Percentiles rank a stretch among this genome's conserved stretches.
Evolutionary conservation across 2,329 filamentous ascomycete genomes (phyloP).

Genomic region (Elsinoe perseae): DNA sequence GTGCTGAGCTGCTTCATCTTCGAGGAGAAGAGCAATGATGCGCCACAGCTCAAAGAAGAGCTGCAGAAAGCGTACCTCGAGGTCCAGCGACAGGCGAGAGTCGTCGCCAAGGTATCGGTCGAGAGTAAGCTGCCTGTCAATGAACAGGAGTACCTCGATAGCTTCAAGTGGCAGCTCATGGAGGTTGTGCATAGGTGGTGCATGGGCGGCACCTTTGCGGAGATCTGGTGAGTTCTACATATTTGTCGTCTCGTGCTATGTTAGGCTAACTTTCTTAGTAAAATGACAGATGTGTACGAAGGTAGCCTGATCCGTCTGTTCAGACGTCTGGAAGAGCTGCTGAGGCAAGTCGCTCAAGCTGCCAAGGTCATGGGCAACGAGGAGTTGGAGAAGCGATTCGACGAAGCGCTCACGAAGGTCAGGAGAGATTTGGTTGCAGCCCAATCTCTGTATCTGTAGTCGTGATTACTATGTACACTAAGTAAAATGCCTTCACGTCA

Average conservation of each 20-base stretch:
- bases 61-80: conserved; percentile 78
- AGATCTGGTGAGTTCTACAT: conserved; percentile 72
- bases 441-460: conserved; percentile 80
- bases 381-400: conserved; percentile 87
- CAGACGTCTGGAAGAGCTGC: conserved; percentile 84
- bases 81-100: conserved; percentile 76
- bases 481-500: neutral
- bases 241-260: conserved; percentile 11
- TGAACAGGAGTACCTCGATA: conserved; percentile 84
- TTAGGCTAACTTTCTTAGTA: conserved; percentile 46
- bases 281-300: conserved; percentile 99
- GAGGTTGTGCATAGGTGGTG: conserved; percentile 91
- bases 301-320: conserved; percentile 94
- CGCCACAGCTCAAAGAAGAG: conserved; percentile 66
- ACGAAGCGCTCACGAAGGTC: conserved; percentile 74
- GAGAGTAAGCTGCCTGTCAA: conserved; percentile 93
- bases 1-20: conserved; percentile 93
- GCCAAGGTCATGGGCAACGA: conserved; percentile 97
- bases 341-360: conserved; percentile 91
- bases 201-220: conserved; percentile 77
- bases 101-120: conserved; percentile 85
- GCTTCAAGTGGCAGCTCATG: conserved; percentile 93
- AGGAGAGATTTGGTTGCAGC: conserved; percentile 90
- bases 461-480: neutral
- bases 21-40: conserved; percentile 83